A percentile compares a stretch with the other conserved stretches of the same genome.
Evolutionary conservation across 306 rosid genomes (phyloP).

Genomic region (Arachis hypogaea): DNA sequence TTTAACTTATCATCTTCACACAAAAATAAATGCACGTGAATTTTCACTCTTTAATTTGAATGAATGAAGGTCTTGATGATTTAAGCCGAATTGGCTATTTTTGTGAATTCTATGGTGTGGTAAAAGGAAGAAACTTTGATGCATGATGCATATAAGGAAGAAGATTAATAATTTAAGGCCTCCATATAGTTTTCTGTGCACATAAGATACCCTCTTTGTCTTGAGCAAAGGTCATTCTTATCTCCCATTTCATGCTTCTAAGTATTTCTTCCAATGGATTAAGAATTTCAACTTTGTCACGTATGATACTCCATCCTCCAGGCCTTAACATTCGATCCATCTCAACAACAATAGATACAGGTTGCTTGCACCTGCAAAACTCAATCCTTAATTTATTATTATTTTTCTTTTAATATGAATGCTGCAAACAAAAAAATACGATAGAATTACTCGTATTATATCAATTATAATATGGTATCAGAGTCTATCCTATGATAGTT

Average conservation of each 20-base stretch:
- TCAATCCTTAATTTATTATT: no score
- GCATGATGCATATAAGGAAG: no score
- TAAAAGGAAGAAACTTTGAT: constrained; percentile 5
- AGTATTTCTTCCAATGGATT: constrained; percentile 76
- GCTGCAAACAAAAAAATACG: no score
- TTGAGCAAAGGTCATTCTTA: constrained; percentile 75
- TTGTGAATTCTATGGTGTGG: constrained; percentile 1
- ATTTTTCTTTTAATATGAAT: no score
- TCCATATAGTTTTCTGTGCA: constrained; percentile 83
- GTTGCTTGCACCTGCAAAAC: constrained; percentile 81
- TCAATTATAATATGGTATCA: no score
- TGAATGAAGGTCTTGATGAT: constrained; percentile 17
- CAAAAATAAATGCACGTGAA: no score
- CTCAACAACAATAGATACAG: constrained; percentile 78
- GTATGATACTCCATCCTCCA: constrained; percentile 90
- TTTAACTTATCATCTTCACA: no score
- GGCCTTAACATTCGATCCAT: constrained; percentile 92
- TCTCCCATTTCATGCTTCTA: constrained; percentile 78
- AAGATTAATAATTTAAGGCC: constrained; percentile 53
- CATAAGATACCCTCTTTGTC: constrained; percentile 81
- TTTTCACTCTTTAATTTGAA: not conserved
- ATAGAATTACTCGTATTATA: no score
- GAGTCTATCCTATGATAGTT: constrained; percentile 34
- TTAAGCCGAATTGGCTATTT: not conserved
- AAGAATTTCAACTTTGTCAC: constrained; percentile 82